Evolutionary conservation across 495 filamentous ascomycete genomes (phyloP).

Genomic region (Oleoguttula mirabilis): DNA sequence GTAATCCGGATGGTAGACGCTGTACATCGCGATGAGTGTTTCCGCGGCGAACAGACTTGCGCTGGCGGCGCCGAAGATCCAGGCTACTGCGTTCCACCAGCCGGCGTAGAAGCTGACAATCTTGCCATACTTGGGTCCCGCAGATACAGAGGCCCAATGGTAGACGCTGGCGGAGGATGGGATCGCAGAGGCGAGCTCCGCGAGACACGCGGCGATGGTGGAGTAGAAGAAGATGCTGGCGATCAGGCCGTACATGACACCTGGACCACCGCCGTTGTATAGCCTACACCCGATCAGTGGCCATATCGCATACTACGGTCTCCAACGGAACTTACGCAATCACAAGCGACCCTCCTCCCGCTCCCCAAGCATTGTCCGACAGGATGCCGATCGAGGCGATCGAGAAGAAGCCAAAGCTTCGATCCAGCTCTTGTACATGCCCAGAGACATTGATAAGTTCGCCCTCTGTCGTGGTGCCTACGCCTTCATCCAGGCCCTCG

Average conservation of each 20-base stretch:
- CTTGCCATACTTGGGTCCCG: slow-evolving; percentile 29
- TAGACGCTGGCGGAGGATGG: slow-evolving; percentile 68
- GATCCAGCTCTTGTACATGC: slow-evolving; percentile 17
- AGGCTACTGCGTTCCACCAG: slow-evolving; percentile 14
- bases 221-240: slow-evolving; percentile 42
- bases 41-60: slow-evolving; percentile 3
- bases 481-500: background rate
- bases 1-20: slow-evolving; percentile 52
- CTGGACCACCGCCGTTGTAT: slow-evolving; percentile 45
- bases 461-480: background rate
- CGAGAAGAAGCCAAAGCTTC: slow-evolving; percentile 12
- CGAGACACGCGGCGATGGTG: slow-evolving; percentile 40
- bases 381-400: slow-evolving; percentile 5
- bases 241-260: slow-evolving; percentile 46
- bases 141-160: slow-evolving; percentile 62
- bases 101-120: slow-evolving; percentile 15
- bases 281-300: no score
- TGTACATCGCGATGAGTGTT: slow-evolving; percentile 54
- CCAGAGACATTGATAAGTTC: slow-evolving; percentile 18
- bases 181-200: slow-evolving; percentile 64
- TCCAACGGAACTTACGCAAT: slow-evolving; percentile 2
- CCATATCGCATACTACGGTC: no score
- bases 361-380: slow-evolving; percentile 16
- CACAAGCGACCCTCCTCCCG: slow-evolving; percentile 14
- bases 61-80: slow-evolving; percentile 13